Conservation (phyloP, 225 moss, liverwort and hornwort genomes). For the Marchantia paleacea region DNA sequence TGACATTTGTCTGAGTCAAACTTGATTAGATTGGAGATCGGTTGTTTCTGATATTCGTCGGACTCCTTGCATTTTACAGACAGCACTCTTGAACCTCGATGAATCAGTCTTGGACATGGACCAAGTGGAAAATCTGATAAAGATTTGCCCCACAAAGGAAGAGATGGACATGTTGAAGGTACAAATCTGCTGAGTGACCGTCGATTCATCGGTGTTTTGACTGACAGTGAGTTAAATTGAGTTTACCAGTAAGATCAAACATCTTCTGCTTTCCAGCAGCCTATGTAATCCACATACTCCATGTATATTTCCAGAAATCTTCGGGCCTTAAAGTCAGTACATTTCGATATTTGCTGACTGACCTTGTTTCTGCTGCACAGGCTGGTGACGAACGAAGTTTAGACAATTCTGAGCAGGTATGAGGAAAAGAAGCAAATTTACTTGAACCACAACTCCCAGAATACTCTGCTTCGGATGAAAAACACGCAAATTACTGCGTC, state of each 20-base stretch:
- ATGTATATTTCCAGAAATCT: neutral
- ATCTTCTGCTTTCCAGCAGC: neutral
- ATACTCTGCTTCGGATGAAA: neutral
- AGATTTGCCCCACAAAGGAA: constrained; percentile 85
- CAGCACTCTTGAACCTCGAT: constrained; percentile 74
- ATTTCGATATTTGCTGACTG: neutral
- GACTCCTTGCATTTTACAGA: constrained; percentile 38
- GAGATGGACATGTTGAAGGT: constrained; percentile 91
- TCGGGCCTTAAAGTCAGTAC: neutral
- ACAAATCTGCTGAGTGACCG: neutral
- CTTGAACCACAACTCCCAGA: neutral
- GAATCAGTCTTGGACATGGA: constrained; percentile 75
- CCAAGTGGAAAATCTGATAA: constrained; percentile 88
- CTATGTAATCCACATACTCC: neutral
- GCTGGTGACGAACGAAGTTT: constrained; percentile 27
- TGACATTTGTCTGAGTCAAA: neutral
- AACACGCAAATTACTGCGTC: too few relatives aligned
- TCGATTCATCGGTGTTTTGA: neutral
- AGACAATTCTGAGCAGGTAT: constrained; percentile 37
- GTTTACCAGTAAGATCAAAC: too few relatives aligned
- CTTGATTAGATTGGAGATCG: neutral
- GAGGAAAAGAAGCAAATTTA: neutral
- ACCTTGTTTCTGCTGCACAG: constrained; percentile 1
- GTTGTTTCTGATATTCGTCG: neutral
- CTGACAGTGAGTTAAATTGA: neutral